Evolutionary conservation across 768 basidiomycete species (phyloP), one percentile per base, ranked within the genome.

Genomic region (Roridomyces roridus): DNA sequence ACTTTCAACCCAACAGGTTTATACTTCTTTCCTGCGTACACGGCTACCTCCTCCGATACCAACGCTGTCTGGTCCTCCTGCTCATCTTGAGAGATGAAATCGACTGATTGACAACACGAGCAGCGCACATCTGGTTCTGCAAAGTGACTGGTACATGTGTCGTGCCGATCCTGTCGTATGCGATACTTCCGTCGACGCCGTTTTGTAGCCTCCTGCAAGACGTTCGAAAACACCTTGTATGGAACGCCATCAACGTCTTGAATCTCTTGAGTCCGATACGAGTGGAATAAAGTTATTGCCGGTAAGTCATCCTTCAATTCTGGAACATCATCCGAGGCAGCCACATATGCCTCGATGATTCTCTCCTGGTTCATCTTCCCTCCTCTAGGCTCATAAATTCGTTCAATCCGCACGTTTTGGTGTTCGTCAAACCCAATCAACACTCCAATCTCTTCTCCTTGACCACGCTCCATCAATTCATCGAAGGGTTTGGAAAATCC

Each of bases 1-100:
- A 68, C 62, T 10, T 40, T 47, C 2, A 60, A 45, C 1, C 54
- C 53, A 0, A 70, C 67, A 4, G 57, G 57, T 42, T 68, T 70
- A 34, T 71, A 70, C 31, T 60, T 61, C 47, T 60, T 60, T 15
- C 52, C 52, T 7, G 52, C 59, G 24, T 47, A 60, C 3, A 60
- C 53, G 3, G 46, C 47, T 3, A 44, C 40, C 23, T 46, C 34
- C 24, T 48, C 44, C 29, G n/a, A n/a, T 31, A 25, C 23, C 9
- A 3, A 3, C 18, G n/a, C 2, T 28, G 17, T 35, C 34, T 50
- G 42, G 14, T 44, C 41, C 12, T 35, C 35, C n/a, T 20, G 31
- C 18, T 29, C 5, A n/a, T 31, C 34, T 6, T 39, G 40, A n/a
- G 36, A 48, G 0, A 29, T 40, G 11, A 49, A 47, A 11, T 49